These are phyloP conservation scores for Paecilomyces sp. DNA, from an alignment of 2,329 filamentous ascomycete genomes.

Conservation along the genomic window DNA sequence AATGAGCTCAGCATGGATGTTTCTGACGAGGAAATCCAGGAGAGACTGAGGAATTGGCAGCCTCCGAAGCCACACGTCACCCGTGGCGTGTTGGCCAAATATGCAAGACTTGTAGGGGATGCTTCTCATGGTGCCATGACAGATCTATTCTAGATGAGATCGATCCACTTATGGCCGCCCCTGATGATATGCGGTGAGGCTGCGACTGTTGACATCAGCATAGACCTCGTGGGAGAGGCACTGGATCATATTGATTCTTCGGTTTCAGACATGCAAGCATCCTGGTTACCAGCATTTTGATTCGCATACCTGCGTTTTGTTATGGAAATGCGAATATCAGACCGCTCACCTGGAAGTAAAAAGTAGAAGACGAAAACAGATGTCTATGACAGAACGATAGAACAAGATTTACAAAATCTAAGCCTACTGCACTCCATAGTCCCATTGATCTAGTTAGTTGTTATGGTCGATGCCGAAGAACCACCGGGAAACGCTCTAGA, in stretches of 20 bases:
- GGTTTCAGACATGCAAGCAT: not conserved
- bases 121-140: constrained; percentile 88
- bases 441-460: no score
- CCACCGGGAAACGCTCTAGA: not conserved
- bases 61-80: constrained; percentile 65
- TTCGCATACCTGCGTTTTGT: not conserved
- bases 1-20: constrained; percentile 69
- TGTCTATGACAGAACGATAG: not conserved
- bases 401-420: not conserved
- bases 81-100: constrained; percentile 82
- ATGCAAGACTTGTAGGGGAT: constrained; percentile 79
- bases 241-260: not conserved
- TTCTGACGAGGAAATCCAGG: constrained; percentile 61
- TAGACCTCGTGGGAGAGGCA: not conserved
- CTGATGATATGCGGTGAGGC: not conserved
- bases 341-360: not conserved
- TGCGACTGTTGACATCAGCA: not conserved
- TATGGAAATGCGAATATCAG: not conserved
- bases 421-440: not conserved
- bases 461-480: not conserved
- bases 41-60: constrained; percentile 60
- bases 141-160: constrained; percentile 37
- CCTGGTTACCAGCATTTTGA: not conserved
- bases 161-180: not conserved
- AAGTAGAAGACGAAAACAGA: not conserved